These are phyloP conservation scores for Claviceps sp. DNA, from an alignment of 2,329 filamentous ascomycete genomes.

Conservation along the genomic window DNA sequence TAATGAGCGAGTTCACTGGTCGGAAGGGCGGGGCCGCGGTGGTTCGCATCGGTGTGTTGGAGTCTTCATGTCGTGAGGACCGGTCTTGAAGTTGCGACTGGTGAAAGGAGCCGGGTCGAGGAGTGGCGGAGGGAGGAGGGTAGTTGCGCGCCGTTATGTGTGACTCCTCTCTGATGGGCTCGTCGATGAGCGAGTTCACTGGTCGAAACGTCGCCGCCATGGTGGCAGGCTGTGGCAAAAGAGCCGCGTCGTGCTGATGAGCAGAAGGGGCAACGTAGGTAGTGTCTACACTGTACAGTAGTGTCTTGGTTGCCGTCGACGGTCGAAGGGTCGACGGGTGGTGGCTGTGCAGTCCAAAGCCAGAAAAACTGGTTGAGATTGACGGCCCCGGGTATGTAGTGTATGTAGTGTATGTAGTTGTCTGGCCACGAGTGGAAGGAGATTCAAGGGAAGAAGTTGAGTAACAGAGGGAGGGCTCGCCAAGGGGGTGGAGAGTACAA, in stretches of 20 bases:
- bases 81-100: conserved; percentile 14
- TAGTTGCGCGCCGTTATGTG: conserved; percentile 22
- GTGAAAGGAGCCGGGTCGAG: conserved; percentile 23
- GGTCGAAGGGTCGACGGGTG: neutral
- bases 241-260: neutral
- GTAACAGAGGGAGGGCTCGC: conserved; percentile 3
- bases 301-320: neutral
- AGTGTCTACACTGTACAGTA: neutral
- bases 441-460: conserved; percentile 7
- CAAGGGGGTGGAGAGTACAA: conserved; percentile 6
- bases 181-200: conserved; percentile 29
- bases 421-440: conserved; percentile 1
- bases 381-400: conserved; percentile 10
- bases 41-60: conserved; percentile 47
- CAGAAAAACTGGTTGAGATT: neutral
- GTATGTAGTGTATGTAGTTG: neutral
- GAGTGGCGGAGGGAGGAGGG: conserved; percentile 13
- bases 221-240: conserved; percentile 2
- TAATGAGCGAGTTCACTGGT: conserved; percentile 30
- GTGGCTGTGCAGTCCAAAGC: neutral
- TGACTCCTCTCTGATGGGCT: conserved; percentile 20
- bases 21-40: conserved; percentile 35
- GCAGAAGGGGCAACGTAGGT: neutral
- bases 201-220: conserved; percentile 38
- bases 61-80: conserved; percentile 27